A percentile compares a stretch with the other conserved stretches of the same genome.
These are phyloP conservation scores for Heliocybe sulcata DNA, from an alignment of 1,284 basidiomycete genomes.

Conservation along the genomic window DNA sequence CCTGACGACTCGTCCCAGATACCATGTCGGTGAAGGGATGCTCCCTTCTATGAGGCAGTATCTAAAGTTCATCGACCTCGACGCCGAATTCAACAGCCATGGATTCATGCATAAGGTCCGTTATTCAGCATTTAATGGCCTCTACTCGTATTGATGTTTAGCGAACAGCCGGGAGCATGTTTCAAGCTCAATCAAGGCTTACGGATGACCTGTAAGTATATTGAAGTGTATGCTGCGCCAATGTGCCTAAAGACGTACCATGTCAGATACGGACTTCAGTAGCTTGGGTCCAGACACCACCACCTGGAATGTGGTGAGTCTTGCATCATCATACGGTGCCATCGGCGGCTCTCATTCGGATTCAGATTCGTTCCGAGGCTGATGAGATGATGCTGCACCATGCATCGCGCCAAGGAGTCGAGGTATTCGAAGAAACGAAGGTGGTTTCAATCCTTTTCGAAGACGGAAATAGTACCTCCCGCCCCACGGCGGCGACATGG, in stretches of 20 bases:
- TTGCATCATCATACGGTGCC: background rate
- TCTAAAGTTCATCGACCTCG: conserved; percentile 30
- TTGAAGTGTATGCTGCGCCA: background rate
- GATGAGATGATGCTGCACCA: conserved; percentile 33
- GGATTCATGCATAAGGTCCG: conserved; percentile 27
- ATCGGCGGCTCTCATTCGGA: background rate
- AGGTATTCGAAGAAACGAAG: conserved; percentile 28
- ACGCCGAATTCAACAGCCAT: conserved; percentile 22
- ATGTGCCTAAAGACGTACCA: background rate
- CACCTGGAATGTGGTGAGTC: background rate
- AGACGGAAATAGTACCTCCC: background rate
- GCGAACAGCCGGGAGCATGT: conserved; percentile 30
- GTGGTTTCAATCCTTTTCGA: conserved; percentile 23
- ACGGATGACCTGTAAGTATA: conserved; percentile 22
- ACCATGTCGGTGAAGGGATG: conserved; percentile 36
- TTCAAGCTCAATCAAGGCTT: conserved; percentile 35
- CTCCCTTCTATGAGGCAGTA: conserved; percentile 31
- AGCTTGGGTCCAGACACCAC: background rate
- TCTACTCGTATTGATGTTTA: background rate
- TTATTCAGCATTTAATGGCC: background rate
- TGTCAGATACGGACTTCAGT: conserved; percentile 12
- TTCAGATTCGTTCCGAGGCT: conserved; percentile 25
- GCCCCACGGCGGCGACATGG: conserved; percentile 9
- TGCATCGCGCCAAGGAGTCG: conserved; percentile 22
- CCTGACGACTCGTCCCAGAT: conserved; percentile 16